These are phyloP conservation scores for Dimocarpus longan DNA, from an alignment of 345 rosid species.

Conservation along the genomic window DNA sequence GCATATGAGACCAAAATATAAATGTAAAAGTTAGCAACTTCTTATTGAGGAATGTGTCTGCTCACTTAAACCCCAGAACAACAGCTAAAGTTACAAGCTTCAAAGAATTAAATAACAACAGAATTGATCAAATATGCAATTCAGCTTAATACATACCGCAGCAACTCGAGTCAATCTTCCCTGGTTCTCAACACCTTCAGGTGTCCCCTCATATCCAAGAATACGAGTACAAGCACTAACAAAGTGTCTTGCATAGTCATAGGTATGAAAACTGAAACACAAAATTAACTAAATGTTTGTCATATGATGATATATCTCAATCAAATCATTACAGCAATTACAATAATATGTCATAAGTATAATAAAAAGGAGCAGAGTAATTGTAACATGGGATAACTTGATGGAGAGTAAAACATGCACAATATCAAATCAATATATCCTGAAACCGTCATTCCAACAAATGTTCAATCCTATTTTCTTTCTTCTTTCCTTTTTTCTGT, in stretches of 20 bases:
- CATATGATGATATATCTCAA: neutral
- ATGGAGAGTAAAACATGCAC: neutral
- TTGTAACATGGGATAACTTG: conserved; percentile 3
- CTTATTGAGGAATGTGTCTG: neutral
- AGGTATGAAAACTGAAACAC: conserved; percentile 79
- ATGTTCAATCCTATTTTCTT: neutral
- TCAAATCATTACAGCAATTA: neutral
- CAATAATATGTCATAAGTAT: neutral
- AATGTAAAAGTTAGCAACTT: conserved; percentile 7
- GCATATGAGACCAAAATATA: conserved; percentile 20
- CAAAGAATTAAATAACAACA: conserved; percentile 17
- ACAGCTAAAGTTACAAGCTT: conserved; percentile 11
- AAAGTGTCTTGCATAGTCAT: conserved; percentile 98
- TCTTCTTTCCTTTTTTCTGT: neutral
- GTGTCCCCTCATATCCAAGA: conserved; percentile 99
- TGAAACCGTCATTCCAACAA: neutral
- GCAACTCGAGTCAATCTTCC: conserved; percentile 97
- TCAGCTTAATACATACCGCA: conserved; percentile 60
- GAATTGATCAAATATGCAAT: conserved; percentile 23
- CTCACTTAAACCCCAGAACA: conserved; percentile 14
- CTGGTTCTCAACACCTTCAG: conserved; percentile 99
- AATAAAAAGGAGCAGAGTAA: neutral
- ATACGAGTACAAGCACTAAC: conserved; percentile 99
- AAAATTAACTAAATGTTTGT: neutral
- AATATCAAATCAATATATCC: neutral